phyloP scores from a whole-genome alignment of 306 rosid species.

The Boehmeria nivea region DNA sequence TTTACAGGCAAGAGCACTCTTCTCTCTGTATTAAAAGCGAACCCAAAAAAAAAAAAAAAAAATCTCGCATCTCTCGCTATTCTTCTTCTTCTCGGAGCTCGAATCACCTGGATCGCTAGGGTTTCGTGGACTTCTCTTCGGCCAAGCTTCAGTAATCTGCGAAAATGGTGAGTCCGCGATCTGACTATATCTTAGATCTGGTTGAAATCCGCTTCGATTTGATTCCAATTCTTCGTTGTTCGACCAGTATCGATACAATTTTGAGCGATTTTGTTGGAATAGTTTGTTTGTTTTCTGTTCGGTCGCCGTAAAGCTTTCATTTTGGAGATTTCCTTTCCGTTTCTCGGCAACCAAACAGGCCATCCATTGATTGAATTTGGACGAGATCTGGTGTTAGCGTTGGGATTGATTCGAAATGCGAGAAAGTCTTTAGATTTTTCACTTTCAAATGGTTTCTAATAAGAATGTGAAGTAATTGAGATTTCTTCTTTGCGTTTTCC shows the following conservation, averaged over 20 bases:
- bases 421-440: constrained; percentile 8
- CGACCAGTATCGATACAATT: constrained; percentile 9
- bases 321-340: constrained; percentile 8
- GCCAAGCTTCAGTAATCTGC: constrained; percentile 34
- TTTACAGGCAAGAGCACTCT: constrained; percentile 13
- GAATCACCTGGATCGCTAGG: constrained; percentile 38
- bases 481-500: constrained; percentile 4
- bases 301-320: background rate
- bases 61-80: constrained; percentile 9
- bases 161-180: constrained; percentile 70
- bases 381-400: constrained; percentile 40
- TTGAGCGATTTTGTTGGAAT: constrained; percentile 16
- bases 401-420: constrained; percentile 21
- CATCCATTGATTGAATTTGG: constrained; percentile 11
- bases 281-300: constrained; percentile 21
- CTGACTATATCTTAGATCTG: constrained; percentile 62
- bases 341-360: constrained; percentile 7
- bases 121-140: constrained; percentile 30
- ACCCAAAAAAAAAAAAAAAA: background rate
- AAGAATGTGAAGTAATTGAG: background rate
- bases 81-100: constrained; percentile 24
- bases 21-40: constrained; percentile 11
- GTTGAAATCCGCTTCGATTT: constrained; percentile 37
- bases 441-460: background rate
- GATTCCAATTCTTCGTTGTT: constrained; percentile 17